These are phyloP conservation scores for Niveomyces coronatus DNA, from an alignment of 2,329 filamentous ascomycete genomes.

Conservation along the genomic window DNA sequence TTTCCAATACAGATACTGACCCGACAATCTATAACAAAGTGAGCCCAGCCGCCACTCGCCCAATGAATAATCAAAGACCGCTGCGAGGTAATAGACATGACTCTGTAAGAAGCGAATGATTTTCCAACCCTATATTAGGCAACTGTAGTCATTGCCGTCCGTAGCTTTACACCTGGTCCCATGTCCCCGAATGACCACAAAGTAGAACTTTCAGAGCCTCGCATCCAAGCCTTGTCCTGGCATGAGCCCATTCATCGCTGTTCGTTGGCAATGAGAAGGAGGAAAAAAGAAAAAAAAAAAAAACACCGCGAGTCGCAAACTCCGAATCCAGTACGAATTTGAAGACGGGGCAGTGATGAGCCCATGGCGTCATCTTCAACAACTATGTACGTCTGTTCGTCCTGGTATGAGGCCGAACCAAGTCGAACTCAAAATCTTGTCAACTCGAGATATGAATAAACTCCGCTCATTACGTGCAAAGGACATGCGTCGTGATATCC, in stretches of 20 bases:
- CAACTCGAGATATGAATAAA: conserved; percentile 1
- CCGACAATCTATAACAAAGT: neutral
- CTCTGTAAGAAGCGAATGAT: conserved; percentile 1
- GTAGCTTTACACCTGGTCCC: neutral
- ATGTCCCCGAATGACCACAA: neutral
- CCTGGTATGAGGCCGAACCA: too few species aligned
- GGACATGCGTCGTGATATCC: conserved; percentile 7
- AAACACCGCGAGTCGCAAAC: too few species aligned
- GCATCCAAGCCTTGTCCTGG: too few species aligned
- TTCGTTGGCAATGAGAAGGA: neutral
- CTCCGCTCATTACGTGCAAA: conserved; percentile 9
- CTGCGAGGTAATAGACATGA: neutral
- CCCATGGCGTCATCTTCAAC: too few species aligned
- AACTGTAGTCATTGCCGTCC: neutral
- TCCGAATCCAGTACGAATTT: too few species aligned
- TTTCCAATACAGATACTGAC: neutral
- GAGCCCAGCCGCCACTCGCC: too few species aligned
- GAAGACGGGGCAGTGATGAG: too few species aligned
- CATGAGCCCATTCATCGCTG: neutral
- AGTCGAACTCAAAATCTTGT: too few species aligned
- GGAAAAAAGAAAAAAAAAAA: too few species aligned
- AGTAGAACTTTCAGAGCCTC: too few species aligned
- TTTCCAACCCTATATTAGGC: neutral
- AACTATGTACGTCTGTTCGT: too few species aligned
- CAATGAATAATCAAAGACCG: too few species aligned